These are phyloP conservation scores for Rubus parviflorus DNA, from an alignment of 306 rosid genomes.

Conservation along the genomic window DNA sequence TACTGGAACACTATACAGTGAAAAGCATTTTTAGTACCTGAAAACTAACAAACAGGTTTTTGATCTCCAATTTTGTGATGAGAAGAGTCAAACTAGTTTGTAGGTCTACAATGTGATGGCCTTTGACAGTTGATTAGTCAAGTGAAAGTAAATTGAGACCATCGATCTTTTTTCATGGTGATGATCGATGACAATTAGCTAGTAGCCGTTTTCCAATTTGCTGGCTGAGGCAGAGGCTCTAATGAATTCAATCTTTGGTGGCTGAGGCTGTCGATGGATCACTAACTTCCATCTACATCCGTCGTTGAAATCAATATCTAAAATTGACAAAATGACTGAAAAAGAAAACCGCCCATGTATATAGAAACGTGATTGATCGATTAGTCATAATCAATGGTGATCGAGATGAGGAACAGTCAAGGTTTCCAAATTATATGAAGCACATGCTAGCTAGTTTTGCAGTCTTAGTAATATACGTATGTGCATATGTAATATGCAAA, in stretches of 20 bases:
- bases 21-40: no score
- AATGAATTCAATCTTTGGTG: neutral
- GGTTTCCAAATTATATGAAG: neutral
- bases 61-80: neutral
- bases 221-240: neutral
- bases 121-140: conserved; percentile 12
- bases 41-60: no score
- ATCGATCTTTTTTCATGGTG: neutral
- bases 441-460: no score
- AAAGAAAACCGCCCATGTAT: neutral
- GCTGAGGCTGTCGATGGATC: neutral
- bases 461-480: neutral
- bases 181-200: conserved; percentile 13
- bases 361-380: neutral
- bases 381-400: neutral
- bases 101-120: neutral
- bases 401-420: neutral
- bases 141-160: neutral
- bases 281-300: neutral
- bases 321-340: neutral
- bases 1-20: no score
- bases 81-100: neutral
- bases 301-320: neutral
- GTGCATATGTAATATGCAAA: neutral
- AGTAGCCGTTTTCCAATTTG: neutral